Evolutionary conservation across 306 rosid species (phyloP), one percentile per base, ranked within the genome.

Genomic region (Urtica urens): DNA sequence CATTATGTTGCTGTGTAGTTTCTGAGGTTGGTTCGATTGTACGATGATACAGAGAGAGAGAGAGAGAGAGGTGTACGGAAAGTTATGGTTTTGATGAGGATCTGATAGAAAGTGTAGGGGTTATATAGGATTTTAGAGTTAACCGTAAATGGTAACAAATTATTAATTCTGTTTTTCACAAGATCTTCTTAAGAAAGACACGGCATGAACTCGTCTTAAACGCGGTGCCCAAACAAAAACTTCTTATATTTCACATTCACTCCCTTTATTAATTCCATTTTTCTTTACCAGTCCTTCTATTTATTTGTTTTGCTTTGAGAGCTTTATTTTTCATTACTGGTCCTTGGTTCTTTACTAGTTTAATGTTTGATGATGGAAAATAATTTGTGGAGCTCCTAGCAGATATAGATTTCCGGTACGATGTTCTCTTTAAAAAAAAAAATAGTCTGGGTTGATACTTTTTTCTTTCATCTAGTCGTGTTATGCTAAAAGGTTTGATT

Each of bases 151-250:
- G 33, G 33, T 28, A 28, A 28, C 33, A 28, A 28, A 28, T 49
- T 51, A 49, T 57, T 3, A 21, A 38, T 17, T 17, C 33, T 37
- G 40, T 62, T 55, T 18, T 17, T 46, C 10, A 5, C 26, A 18
- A 2, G 7, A 1, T 16, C 12, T n/a, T 18, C 38, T 69, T 66
- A 44, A 11, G 23, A 43, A 64, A 61, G 38, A 16, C 40, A 51
- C 60, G 51, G 15, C 22, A 23, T 41, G 48, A 42, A 67, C 72
- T 64, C 56, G 59, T 66, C 53, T 45, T 42, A 14, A 34, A 62
- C 76, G 38, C 68, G 63, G 51, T 4, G 55, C 17, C 17, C 40
- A 35, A 35, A 35, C 39, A 35, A 35, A 35, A 22, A 22, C 20
- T 23, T 17, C 14, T 21, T 46, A 6, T 25, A 2, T 35, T 35